phyloP scores from a whole-genome alignment of 208 protist genomes.

The Angomonas desouzai region DNA sequence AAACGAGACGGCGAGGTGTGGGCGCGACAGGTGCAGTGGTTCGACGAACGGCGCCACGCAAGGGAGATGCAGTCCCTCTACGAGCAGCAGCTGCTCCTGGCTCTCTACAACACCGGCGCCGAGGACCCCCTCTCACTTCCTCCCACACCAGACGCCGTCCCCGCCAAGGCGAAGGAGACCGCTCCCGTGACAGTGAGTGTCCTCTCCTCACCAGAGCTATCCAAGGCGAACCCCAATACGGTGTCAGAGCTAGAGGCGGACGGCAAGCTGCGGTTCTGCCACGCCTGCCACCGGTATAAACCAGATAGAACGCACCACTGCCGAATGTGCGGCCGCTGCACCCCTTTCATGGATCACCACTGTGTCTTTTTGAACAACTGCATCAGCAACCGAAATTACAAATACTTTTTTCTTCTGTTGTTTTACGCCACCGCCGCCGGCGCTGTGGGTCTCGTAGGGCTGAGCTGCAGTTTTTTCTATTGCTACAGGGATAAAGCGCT shows the following conservation, averaged over 20 bases:
- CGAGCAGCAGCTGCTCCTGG: neutral
- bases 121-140: neutral
- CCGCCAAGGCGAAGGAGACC: neutral
- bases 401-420: conserved; percentile 77
- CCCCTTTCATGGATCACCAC: conserved; percentile 89
- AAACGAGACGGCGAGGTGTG: conserved; percentile 1
- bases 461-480: conserved; percentile 13
- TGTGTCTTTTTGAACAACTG: conserved; percentile 92
- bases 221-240: conserved; percentile 28
- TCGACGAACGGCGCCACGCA: conserved; percentile 1
- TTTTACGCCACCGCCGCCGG: conserved; percentile 41
- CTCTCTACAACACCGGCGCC: neutral
- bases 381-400: conserved; percentile 86
- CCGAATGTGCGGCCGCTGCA: conserved; percentile 65
- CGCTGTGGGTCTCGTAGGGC: conserved; percentile 20
- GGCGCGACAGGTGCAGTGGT: conserved; percentile 13
- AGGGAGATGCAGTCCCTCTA: neutral
- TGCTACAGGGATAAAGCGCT: conserved; percentile 14
- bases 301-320: conserved; percentile 84
- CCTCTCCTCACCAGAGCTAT: neutral
- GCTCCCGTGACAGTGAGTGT: neutral
- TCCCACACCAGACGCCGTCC: neutral
- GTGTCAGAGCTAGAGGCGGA: conserved; percentile 31
- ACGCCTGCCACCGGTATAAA: conserved; percentile 62
- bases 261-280: conserved; percentile 59